phyloP scores from a whole-genome alignment of 2,329 filamentous ascomycete genomes.

The Teratosphaeria gauchensis region DNA sequence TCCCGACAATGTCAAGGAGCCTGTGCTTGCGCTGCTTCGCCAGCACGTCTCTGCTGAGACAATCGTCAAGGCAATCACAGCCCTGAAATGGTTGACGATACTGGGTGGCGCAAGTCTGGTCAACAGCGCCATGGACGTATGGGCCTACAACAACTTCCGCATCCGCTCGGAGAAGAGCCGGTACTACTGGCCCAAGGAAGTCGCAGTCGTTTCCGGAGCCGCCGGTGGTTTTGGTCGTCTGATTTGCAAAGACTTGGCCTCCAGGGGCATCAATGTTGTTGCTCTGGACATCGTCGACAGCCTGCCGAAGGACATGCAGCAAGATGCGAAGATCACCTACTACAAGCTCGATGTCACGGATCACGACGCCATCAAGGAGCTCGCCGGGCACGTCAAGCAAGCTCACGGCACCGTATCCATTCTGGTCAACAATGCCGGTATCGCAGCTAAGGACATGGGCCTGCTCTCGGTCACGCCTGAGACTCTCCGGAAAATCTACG shows the following conservation, averaged over 20 bases:
- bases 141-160: slow-evolving; percentile 28
- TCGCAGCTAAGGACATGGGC: slow-evolving; percentile 32
- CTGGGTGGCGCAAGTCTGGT: slow-evolving; percentile 20
- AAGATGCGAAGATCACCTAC: slow-evolving; percentile 23
- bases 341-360: slow-evolving; percentile 41
- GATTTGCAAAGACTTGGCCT: slow-evolving; percentile 23
- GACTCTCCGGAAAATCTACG: slow-evolving; percentile 39
- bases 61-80: slow-evolving; percentile 14
- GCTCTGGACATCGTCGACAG: slow-evolving; percentile 27
- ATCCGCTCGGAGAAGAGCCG: slow-evolving; percentile 22
- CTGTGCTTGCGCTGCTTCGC: slow-evolving; percentile 18
- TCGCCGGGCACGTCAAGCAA: slow-evolving; percentile 28
- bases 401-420: slow-evolving; percentile 36
- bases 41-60: slow-evolving; percentile 17
- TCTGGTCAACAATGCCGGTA: slow-evolving; percentile 42
- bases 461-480: slow-evolving; percentile 37
- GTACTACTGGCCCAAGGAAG: slow-evolving; percentile 27
- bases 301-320: slow-evolving; percentile 22
- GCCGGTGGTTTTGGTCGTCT: slow-evolving; percentile 28
- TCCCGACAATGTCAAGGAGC: slow-evolving; percentile 20
- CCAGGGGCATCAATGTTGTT: slow-evolving; percentile 28
- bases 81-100: slow-evolving; percentile 21
- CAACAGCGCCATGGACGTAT: slow-evolving; percentile 15
- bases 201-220: slow-evolving; percentile 27
- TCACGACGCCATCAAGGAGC: slow-evolving; percentile 34